Percentiles rank a stretch among this genome's conserved stretches.
These are phyloP conservation scores for Ophiocordyceps sinensis DNA, from an alignment of 2,329 filamentous ascomycete species.

Conservation along the genomic window DNA sequence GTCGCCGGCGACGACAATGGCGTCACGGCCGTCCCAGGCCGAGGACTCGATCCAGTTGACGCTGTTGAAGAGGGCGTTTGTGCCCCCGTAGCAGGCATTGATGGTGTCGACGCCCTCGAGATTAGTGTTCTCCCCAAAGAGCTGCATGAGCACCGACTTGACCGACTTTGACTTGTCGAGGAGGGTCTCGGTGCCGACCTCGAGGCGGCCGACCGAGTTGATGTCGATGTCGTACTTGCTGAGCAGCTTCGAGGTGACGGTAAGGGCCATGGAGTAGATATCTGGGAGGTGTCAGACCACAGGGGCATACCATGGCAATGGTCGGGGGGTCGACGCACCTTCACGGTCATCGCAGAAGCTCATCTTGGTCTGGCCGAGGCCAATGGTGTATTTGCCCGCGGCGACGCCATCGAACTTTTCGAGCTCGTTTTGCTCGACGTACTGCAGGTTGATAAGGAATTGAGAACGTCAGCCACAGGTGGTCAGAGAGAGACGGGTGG, in stretches of 20 bases:
- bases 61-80: conserved; percentile 71
- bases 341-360: conserved; percentile 83
- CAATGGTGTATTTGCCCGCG: conserved; percentile 79
- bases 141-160: conserved; percentile 78
- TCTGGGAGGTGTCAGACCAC: conserved; percentile 31
- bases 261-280: conserved; percentile 77
- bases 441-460: conserved; percentile 32
- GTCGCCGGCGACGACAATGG: conserved; percentile 66
- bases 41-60: conserved; percentile 81
- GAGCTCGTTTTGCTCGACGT: conserved; percentile 69
- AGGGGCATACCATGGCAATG: not conserved
- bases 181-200: conserved; percentile 76
- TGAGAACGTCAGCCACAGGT: conserved; percentile 11
- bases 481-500: not conserved
- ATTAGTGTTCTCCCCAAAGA: conserved; percentile 73
- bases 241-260: conserved; percentile 61
- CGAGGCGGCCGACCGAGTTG: conserved; percentile 63
- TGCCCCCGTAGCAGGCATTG: conserved; percentile 79
- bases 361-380: conserved; percentile 84
- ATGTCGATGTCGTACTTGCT: conserved; percentile 73
- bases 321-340: conserved; percentile 36
- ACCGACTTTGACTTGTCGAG: conserved; percentile 86
- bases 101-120: conserved; percentile 71
- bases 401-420: conserved; percentile 78
- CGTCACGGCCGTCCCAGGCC: conserved; percentile 72